Evolutionary conservation across 257 asterid genomes (phyloP), one percentile per base, ranked within the genome.

Genomic region (Cruciata laevipes): DNA sequence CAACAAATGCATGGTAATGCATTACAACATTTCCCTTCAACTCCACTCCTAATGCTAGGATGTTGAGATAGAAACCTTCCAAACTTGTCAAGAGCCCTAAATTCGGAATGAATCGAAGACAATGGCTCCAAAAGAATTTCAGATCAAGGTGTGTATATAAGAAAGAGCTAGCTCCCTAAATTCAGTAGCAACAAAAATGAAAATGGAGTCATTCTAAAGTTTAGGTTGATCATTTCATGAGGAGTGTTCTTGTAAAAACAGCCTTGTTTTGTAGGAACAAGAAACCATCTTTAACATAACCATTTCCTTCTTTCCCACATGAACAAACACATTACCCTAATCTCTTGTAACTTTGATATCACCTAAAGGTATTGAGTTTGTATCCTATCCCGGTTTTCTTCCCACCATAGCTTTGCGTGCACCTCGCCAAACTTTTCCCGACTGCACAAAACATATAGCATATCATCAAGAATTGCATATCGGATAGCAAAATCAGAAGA

Each of bases 361-460:
- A 38, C 33, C 73, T 75, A 83, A 71, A 88, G 98, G 78, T 92
- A 89, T 71, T 84, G 96, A 72, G 89, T 67, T 77, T 88, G 99
- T 85, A 93, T 90, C 71, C 99, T 85, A 73, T 90, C 96, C 78
- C 95, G 79, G 92, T 93, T 90, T 67, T 87, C 75, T 73, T 93
- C 99, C 99, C 97, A 93, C 99, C 99, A 93, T 33, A 66, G 81
- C 84, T 90, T 93, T 1, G 99, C 99, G 0, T 84, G 85, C 69
- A 81, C 89, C 77, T 93, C 99, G 4, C 97, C 99, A 13, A 88
- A 93, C 70, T 71, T 86, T 32, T 90, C 99, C 0, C 99, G 96
- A 77, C 99, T 93, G 83, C 69, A 62, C 32, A 30, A 71, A 33
- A 55, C 65, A 55, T 24, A 31, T 14, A 0, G 16, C 12, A 27